phyloP scores from a whole-genome alignment of 2,329 filamentous ascomycete species.

The Coniochaeta pulveracea region DNA sequence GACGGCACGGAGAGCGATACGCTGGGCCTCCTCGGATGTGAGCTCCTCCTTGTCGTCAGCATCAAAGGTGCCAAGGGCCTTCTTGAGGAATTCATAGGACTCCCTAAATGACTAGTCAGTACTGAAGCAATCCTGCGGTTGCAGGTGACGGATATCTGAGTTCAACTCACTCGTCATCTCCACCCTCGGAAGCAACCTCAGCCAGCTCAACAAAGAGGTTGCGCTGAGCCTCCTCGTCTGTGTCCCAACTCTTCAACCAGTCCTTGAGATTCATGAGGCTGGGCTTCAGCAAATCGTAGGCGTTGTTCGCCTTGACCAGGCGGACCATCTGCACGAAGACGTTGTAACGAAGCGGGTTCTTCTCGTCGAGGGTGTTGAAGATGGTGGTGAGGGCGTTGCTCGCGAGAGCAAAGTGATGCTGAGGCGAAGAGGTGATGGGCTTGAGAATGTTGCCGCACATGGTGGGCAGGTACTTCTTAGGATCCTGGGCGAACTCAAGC shows the following conservation, averaged over 20 bases:
- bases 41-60: slow-evolving; percentile 41
- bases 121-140: background rate
- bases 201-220: slow-evolving; percentile 76
- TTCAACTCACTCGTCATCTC: slow-evolving; percentile 58
- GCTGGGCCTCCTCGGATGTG: slow-evolving; percentile 47
- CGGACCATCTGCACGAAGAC: slow-evolving; percentile 83
- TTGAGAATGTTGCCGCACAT: slow-evolving; percentile 85
- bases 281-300: slow-evolving; percentile 74
- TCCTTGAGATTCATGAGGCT: slow-evolving; percentile 72
- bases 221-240: slow-evolving; percentile 70
- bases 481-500: slow-evolving; percentile 72
- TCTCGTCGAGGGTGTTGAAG: slow-evolving; percentile 80
- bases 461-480: slow-evolving; percentile 73
- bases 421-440: slow-evolving; percentile 74
- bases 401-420: slow-evolving; percentile 75
- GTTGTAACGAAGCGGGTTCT: slow-evolving; percentile 74
- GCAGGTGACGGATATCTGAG: background rate
- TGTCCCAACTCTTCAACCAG: slow-evolving; percentile 78
- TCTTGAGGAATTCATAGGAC: slow-evolving; percentile 57
- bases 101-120: slow-evolving; percentile 23
- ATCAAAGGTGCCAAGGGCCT: slow-evolving; percentile 50
- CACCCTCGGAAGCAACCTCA: slow-evolving; percentile 67
- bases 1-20: slow-evolving; percentile 45
- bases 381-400: slow-evolving; percentile 87
- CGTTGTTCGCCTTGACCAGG: slow-evolving; percentile 62